Evolutionary conservation across 192 early-diverging fungal species (phyloP), one percentile per base, ranked within the genome.

Genomic region (Oehlia diaphana): DNA sequence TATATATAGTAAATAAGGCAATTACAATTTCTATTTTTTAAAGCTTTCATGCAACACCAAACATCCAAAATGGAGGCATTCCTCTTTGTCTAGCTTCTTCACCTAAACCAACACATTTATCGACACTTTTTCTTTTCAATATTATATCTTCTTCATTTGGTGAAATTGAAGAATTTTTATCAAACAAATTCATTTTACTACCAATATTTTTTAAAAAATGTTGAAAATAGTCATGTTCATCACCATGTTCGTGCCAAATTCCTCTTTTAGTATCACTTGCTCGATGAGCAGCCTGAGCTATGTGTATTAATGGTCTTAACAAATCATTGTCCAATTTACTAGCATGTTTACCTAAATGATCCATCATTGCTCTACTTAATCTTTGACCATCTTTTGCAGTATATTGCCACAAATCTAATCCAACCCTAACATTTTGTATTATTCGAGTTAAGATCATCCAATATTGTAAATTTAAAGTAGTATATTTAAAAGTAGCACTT

Each of bases 401-500:
- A 78, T 89, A 88, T 50, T 87, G 82, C 89, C 89, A 90, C 47
- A 90, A 81, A 74, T 90, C 82, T 19, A 84, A 85, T 3, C 79
- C 86, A 63, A 89, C 81, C 28, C 81, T 84, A 13, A 83, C 67
- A 71, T 90, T 90, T 70, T 87, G 87, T 35, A 90, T 84, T 50
- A 85, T 84, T 19, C 88, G 80, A 9, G 88, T 80, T 73, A 90
- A 72, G 13, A 86, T 70, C 3, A 88, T 86, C 89, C 89, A 90
- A 67, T 90, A 90, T 65, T 90, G 89, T 61, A 90, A 67, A 81
- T 90, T 90, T 61, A 87, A 76, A 12, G 84, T 86, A n/a, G 85
- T 81, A 61, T 85, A 88, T 28, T 58, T 53, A 10, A 74, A 74
- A n/a, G 10, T 39, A 44, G 33, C 35, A 35, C n/a, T 42, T 0